Evolutionary conservation across 2,329 filamentous ascomycete species (phyloP), one percentile per base, ranked within the genome.

Genomic region (Epichloe amarillans): DNA sequence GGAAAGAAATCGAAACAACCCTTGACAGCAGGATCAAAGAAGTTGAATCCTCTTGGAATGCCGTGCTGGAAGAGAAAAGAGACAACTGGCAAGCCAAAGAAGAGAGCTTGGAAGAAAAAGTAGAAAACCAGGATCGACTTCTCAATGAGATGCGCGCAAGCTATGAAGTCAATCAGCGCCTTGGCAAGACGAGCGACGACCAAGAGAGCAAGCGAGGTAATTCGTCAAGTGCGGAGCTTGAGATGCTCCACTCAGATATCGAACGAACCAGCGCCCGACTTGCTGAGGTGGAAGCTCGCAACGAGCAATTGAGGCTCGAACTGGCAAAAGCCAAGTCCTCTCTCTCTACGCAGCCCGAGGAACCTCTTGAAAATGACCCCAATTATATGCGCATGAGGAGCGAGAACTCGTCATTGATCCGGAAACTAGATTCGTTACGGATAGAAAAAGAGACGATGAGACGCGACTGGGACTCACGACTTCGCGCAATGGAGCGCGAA

Each of bases 21-120:
- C 76, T 93, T 30, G 89, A 95, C 60, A 72, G 68, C 52, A 88
- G 84, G 63, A 85, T 94, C 52, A 94, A 90, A 67, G 90, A 95
- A 56, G 83, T 97, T 2, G 89, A 97, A 68, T 72, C 80, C 14
- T 93, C 88, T 3, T 98, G 93, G 91, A 79, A 80, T 12, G 89
- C 88, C 23, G 90, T 96, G 4, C 66, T 98, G 47, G 83, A 86
- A 51, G 93, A 98, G 73, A 96, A 95, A 69, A 85, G 88, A 60
- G 88, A 91, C 65, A 98, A 98, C 63, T 98, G 93, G 93, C 83
- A 86, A 50, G 83, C 91, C 8, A 96, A 95, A 64, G 93, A 98
- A 71, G 87, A 86, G 70, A 82, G 80, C 30, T 69, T 96, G 53
- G 89, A 95, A 62, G 91, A 97, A 60, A 97, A 96, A 69, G 75